Conservation (phyloP, 1,284 basidiomycete genomes). For the Rhizoctonia solani region DNA sequence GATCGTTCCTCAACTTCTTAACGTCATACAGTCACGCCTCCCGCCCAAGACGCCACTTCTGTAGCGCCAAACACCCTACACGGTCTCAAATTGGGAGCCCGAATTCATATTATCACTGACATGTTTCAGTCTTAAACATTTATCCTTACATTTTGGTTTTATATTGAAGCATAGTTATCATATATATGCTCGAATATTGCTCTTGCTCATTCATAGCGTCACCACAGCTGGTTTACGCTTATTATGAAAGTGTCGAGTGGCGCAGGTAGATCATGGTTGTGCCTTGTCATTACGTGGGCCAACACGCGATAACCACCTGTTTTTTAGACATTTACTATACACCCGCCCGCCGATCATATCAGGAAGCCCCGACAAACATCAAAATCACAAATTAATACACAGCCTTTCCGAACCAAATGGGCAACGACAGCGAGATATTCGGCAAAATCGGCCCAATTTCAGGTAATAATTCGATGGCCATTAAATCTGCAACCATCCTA, state of each 20-base stretch:
- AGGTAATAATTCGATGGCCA: constrained; percentile 38
- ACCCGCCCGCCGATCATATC: not conserved
- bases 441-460: constrained; percentile 11
- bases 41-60: not conserved
- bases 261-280: not conserved
- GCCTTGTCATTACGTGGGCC: not conserved
- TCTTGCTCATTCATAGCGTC: not conserved
- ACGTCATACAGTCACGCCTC: constrained; percentile 12
- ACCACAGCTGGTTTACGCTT: not conserved
- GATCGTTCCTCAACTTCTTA: constrained; percentile 11
- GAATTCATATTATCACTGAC: too few species aligned
- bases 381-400: not conserved
- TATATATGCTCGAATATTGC: not conserved
- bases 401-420: constrained; percentile 3
- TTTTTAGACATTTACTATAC: not conserved
- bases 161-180: too few species aligned
- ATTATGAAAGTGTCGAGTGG: not conserved
- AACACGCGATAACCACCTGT: not conserved
- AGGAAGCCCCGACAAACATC: not conserved
- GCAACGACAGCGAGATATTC: not conserved
- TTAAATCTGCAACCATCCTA: constrained; percentile 52
- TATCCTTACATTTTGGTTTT: too few species aligned
- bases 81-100: too few species aligned
- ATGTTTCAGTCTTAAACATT: too few species aligned
- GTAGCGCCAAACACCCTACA: not conserved